These are phyloP conservation scores for Stentor roeselii DNA, from an alignment of 73 alveolate genomes.

Conservation along the genomic window DNA sequence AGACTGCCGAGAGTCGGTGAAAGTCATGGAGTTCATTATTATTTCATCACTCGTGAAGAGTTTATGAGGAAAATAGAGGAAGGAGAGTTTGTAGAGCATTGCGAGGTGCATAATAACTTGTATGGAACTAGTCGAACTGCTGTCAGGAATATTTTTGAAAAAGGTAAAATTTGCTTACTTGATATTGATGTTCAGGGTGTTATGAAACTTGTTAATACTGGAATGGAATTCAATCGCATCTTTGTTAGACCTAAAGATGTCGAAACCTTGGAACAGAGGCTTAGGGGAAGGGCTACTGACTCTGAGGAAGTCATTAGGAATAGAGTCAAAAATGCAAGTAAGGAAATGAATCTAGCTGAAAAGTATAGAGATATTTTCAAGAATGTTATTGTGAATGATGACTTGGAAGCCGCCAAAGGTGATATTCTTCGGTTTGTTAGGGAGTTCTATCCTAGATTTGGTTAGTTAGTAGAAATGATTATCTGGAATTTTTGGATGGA, in stretches of 20 bases:
- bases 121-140: slow-evolving; percentile 83
- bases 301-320: slow-evolving; percentile 75
- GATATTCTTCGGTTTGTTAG: not conserved
- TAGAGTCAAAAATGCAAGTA: slow-evolving; percentile 61
- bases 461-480: no score
- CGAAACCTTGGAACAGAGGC: slow-evolving; percentile 62
- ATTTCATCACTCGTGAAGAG: slow-evolving; percentile 69
- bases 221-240: slow-evolving; percentile 62
- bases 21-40: slow-evolving; percentile 77
- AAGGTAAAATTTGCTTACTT: slow-evolving; percentile 75
- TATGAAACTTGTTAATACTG: slow-evolving; percentile 36
- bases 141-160: slow-evolving; percentile 49
- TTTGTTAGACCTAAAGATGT: slow-evolving; percentile 71
- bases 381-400: slow-evolving; percentile 55
- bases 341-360: slow-evolving; percentile 64
- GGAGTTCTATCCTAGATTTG: slow-evolving; percentile 14
- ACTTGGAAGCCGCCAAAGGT: slow-evolving; percentile 40
- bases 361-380: slow-evolving; percentile 58
- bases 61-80: slow-evolving; percentile 62
- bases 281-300: slow-evolving; percentile 85
- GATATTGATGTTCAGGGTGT: slow-evolving; percentile 95
- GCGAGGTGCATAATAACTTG: slow-evolving; percentile 76
- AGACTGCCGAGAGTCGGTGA: slow-evolving; percentile 77
- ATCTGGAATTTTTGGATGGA: no score
- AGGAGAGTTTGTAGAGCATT: slow-evolving; percentile 64